These are phyloP conservation scores for Typha latifolia DNA, from an alignment of 176 grass and related monocot species.

Conservation along the genomic window DNA sequence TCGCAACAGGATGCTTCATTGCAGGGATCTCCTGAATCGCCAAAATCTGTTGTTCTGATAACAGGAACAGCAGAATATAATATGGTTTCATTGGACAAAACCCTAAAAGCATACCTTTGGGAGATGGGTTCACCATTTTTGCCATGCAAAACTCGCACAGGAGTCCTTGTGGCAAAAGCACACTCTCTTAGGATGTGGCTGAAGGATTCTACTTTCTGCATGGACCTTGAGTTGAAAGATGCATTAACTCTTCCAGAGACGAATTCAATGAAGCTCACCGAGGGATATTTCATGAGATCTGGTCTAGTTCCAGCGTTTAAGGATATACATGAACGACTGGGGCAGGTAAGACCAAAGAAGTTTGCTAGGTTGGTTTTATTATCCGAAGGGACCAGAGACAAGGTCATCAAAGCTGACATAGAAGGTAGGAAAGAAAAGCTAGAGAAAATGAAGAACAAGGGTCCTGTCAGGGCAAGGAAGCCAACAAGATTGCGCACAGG, in stretches of 20 bases:
- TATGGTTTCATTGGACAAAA: conserved; percentile 79
- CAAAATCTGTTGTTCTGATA: conserved; percentile 82
- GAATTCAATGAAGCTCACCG: conserved; percentile 82
- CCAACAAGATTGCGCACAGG: conserved; percentile 24
- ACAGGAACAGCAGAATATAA: conserved; percentile 92
- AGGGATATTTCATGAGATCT: conserved; percentile 90
- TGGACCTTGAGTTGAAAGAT: conserved; percentile 91
- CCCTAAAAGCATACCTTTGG: conserved; percentile 73
- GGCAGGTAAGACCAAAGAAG: conserved; percentile 83
- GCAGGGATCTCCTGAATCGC: conserved; percentile 81
- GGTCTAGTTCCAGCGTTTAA: conserved; percentile 75
- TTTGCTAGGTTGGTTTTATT: conserved; percentile 84
- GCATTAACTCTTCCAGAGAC: conserved; percentile 45
- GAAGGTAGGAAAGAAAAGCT: conserved; percentile 73
- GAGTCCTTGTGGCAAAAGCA: conserved; percentile 63
- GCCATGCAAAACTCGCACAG: conserved; percentile 58
- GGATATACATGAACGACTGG: conserved; percentile 73
- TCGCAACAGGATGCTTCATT: conserved; percentile 74
- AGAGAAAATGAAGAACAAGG: conserved; percentile 55
- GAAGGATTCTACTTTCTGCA: conserved; percentile 91
- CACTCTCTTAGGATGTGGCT: conserved; percentile 91
- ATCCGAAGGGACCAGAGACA: conserved; percentile 63
- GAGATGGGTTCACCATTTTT: conserved; percentile 86
- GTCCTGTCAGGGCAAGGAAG: conserved; percentile 34
- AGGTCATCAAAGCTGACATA: conserved; percentile 68